phyloP scores from a whole-genome alignment of 1,284 basidiomycete species.

The Sphagnurus paluster region DNA sequence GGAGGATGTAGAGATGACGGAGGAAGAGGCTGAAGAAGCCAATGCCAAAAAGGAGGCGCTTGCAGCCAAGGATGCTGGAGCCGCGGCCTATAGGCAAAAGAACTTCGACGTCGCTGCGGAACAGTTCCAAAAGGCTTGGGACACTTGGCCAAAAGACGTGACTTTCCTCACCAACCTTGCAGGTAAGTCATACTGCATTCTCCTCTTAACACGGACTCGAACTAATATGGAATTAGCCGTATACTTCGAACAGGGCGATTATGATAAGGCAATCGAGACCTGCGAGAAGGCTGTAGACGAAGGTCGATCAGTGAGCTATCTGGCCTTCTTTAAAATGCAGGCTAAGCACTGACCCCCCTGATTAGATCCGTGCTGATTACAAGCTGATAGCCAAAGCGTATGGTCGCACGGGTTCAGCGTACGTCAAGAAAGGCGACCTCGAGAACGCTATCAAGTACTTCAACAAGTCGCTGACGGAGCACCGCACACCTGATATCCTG shows the following conservation, averaged over 20 bases:
- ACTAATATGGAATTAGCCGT: conserved; percentile 54
- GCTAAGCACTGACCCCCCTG: neutral
- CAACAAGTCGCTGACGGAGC: conserved; percentile 93
- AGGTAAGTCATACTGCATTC: conserved; percentile 48
- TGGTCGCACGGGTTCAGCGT: conserved; percentile 87
- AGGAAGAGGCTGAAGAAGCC: conserved; percentile 62
- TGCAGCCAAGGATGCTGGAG: conserved; percentile 77
- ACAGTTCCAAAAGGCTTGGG: conserved; percentile 89
- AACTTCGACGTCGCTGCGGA: conserved; percentile 74
- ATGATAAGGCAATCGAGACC: conserved; percentile 87
- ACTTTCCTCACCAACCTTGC: conserved; percentile 91
- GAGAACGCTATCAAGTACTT: conserved; percentile 85
- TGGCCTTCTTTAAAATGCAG: neutral
- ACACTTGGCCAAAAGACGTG: conserved; percentile 89
- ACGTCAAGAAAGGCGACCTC: conserved; percentile 82
- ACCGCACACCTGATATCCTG: conserved; percentile 92
- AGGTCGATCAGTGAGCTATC: conserved; percentile 65
- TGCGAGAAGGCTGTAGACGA: conserved; percentile 96
- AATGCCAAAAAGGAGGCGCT: conserved; percentile 74
- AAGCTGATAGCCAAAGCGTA: conserved; percentile 86
- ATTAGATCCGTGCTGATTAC: conserved; percentile 75
- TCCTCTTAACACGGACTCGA: neutral
- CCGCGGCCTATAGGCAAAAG: conserved; percentile 85
- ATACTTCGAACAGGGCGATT: conserved; percentile 93
- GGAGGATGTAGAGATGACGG: conserved; percentile 65